Percentiles rank a stretch among this genome's conserved stretches.
phyloP scores from a whole-genome alignment of 169 alveolate genomes.

The Eimeria acervulina region DNA sequence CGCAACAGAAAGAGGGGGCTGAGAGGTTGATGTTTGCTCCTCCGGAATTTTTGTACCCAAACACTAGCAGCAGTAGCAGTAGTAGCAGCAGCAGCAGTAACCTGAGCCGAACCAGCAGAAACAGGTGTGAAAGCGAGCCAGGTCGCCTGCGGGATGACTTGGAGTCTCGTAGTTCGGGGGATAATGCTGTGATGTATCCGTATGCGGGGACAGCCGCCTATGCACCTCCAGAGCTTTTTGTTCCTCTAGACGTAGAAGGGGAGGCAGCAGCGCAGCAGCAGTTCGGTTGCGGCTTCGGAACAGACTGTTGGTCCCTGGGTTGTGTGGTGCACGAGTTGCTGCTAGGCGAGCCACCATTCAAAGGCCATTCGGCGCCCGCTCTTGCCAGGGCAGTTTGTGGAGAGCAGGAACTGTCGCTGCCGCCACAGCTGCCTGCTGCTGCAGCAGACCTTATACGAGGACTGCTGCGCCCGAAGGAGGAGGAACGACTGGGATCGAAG shows the following conservation, averaged over 20 bases:
- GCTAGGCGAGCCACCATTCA: slow-evolving; percentile 67
- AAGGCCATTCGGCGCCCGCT: not conserved
- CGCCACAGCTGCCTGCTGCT: slow-evolving; percentile 59
- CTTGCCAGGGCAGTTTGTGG: slow-evolving; percentile 49
- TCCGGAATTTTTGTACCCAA: not conserved
- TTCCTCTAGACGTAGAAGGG: not conserved
- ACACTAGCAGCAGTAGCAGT: not conserved
- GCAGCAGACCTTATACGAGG: slow-evolving; percentile 52
- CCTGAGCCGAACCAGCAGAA: not conserved
- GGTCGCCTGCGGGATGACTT: not conserved
- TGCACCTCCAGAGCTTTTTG: slow-evolving; percentile 40
- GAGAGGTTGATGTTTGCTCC: not conserved
- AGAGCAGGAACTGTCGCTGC: slow-evolving; percentile 35
- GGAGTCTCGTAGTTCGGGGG: not conserved
- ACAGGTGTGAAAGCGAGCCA: slow-evolving; percentile 3
- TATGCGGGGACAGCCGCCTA: slow-evolving; percentile 46
- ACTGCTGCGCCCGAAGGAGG: slow-evolving; percentile 59
- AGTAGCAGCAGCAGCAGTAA: not conserved
- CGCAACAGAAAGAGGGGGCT: not conserved
- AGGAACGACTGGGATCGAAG: slow-evolving; percentile 18
- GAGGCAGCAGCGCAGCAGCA: slow-evolving; percentile 21
- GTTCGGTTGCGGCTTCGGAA: slow-evolving; percentile 39
- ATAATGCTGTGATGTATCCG: not conserved
- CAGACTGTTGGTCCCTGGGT: slow-evolving; percentile 69
- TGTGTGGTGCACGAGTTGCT: slow-evolving; percentile 49